Base-by-base conservation (phyloP, 2,329 filamentous ascomycete genomes). In the Daldinia sp. region DNA sequence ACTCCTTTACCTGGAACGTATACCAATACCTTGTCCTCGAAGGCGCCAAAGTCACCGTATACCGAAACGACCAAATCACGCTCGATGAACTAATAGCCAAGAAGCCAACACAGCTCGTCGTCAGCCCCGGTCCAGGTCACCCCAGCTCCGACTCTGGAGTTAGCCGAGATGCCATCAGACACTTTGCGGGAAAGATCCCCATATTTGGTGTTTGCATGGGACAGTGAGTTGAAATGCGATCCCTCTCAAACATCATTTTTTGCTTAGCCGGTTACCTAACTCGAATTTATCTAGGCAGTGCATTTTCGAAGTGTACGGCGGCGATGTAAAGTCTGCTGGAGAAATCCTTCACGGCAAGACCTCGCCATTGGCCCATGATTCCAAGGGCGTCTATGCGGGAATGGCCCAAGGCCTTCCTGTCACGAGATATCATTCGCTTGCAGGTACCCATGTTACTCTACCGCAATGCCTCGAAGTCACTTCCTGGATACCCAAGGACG, bases 161-260 rank as follows among this genome's bases (percentile, higher is more conserved):
- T 73, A 97, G 94, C 78, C 93, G 93, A 75, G 92, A 92, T 78
- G 94, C 93, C 39, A 97, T 99, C 73, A 84, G 88, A 71, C 84
- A 97, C 77, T 99, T 98, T 77, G 88, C 90, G 27, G 95, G 95
- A 70, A 98, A 97, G 79, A 92, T 99, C 49, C 95, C 95, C 9
- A 88, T 99, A 11, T 87, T 99, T 53, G 95, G 95, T n/a, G 95
- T 99, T 27, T 99, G 95, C 75, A 98, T 99, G 94, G 95, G 95
- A 70, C 90, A 97, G 88, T 91, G 78, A 83, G 88, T 85, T 21
- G 13, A 7, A 11, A 48, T 13, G 27, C 7, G 13, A 13, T 48
- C 11, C n/a, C 4, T 10, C 17, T 30, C 47, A 15, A 29, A 15
- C n/a, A n/a, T 43, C 51, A 4, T 37, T 30, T 9, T 47, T 48